A percentile compares a stretch with the other conserved stretches of the same genome.
phyloP scores from a whole-genome alignment of 345 rosid genomes.

The Trapa incisa region DNA sequence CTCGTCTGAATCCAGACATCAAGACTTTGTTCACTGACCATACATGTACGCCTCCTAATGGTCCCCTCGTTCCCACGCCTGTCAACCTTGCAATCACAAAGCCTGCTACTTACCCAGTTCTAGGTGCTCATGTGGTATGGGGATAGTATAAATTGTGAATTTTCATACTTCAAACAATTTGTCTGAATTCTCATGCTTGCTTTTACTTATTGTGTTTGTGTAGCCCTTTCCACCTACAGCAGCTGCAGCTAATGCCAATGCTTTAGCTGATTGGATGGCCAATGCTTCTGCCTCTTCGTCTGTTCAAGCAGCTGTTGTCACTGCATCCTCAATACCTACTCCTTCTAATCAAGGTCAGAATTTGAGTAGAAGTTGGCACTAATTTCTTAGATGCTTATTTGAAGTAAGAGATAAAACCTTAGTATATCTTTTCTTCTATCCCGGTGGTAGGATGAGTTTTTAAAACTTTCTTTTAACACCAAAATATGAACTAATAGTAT shows the following conservation, averaged over 20 bases:
- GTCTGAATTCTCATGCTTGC: background rate
- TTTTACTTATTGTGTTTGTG: slow-evolving; percentile 1
- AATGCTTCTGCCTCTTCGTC: slow-evolving; percentile 68
- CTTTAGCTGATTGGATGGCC: slow-evolving; percentile 84
- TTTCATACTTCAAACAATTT: background rate
- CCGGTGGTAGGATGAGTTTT: background rate
- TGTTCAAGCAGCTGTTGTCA: slow-evolving; percentile 77
- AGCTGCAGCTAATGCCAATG: slow-evolving; percentile 53
- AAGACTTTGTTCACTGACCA: slow-evolving; percentile 74
- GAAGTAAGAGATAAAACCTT: no score
- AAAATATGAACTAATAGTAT: background rate
- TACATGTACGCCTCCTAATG: slow-evolving; percentile 51
- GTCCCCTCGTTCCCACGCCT: slow-evolving; percentile 53
- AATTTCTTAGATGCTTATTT: background rate
- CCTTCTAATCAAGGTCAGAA: slow-evolving; percentile 63
- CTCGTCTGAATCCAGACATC: slow-evolving; percentile 75
- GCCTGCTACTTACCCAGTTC: slow-evolving; percentile 44
- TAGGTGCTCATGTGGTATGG: slow-evolving; percentile 51
- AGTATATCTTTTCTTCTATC: background rate
- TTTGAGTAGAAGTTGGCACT: slow-evolving; percentile 1
- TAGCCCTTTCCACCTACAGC: slow-evolving; percentile 57
- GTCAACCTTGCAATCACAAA: slow-evolving; percentile 46
- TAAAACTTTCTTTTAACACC: background rate
- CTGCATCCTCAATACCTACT: slow-evolving; percentile 63
- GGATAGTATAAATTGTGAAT: background rate